Evolutionary conservation across 1,284 basidiomycete genomes (phyloP), one percentile per base, ranked within the genome.

Genomic region (Marasmius fiardii): DNA sequence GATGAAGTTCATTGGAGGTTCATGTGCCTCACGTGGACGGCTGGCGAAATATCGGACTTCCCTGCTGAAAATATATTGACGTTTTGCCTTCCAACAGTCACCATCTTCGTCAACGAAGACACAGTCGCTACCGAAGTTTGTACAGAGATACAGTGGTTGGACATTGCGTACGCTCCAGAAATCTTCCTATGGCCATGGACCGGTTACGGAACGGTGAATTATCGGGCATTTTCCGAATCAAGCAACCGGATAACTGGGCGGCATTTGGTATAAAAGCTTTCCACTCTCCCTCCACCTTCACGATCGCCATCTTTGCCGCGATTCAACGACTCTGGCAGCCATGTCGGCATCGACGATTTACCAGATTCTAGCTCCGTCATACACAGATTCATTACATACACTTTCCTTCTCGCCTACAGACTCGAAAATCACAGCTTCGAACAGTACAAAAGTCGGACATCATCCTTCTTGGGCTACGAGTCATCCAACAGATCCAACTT

Each of bases 351-450:
- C 35, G 50, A 73, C 71, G 71, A 56, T 60, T 60, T 60, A 72
- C 63, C 69, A 63, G 45, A 88, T 91, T 61, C 70, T 88, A 41
- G 85, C 82, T 24, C 82, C 78, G 41, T 86, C 87, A 16, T 88
- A 87, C 68, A 80, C 83, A 20, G 72, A 82, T 61, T 72, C 79
- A 35, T 74, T 90, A 58, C 76, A 76, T 45, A 84, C 85, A 0
- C 70, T 82, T 44, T 58, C 63, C 14, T 82, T 83, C 52, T 73
- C 80, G 58, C 67, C 75, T 4, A 57, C 61, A 2, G 59, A 63
- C 4, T 63, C 71, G 3, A 75, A 72, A 21, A 70, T 90, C 51
- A 68, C 68, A 18, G 64, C 79, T 26, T 62, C 71, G 24, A 78
- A 81, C 3, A 65, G 75, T 14, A 61, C 81, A 44, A 67, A 69